Conservation (phyloP, 192 early-diverging fungal genomes). For the Diversispora epigaea region DNA sequence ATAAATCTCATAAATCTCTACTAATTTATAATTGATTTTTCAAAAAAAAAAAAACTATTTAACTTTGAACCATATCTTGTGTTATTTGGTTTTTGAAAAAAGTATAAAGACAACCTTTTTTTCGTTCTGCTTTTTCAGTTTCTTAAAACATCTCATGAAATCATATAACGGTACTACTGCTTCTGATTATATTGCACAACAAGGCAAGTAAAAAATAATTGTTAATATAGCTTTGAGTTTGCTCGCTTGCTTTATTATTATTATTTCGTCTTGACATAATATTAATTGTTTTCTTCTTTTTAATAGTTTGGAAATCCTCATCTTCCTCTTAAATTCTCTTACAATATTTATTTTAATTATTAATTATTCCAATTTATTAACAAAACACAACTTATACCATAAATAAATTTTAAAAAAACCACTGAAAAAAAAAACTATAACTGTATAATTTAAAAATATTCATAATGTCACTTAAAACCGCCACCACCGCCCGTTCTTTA, state of each 20-base stretch:
- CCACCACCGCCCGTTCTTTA: slow-evolving; percentile 17
- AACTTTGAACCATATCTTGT: too few relatives aligned
- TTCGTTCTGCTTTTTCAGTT: neutral
- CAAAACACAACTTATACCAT: neutral
- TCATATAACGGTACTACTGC: neutral
- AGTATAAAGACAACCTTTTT: neutral
- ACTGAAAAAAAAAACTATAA: too few relatives aligned
- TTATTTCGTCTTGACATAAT: too few relatives aligned
- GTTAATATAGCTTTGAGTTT: neutral
- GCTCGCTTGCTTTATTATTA: neutral
- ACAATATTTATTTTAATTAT: neutral
- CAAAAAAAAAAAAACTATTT: too few relatives aligned
- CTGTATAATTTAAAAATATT: neutral
- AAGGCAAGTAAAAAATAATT: neutral
- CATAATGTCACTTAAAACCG: neutral
- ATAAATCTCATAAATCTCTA: too few relatives aligned
- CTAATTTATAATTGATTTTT: too few relatives aligned
- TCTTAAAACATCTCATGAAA: neutral
- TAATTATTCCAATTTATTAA: neutral
- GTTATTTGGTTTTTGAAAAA: neutral
- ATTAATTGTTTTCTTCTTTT: neutral
- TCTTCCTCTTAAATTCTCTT: neutral
- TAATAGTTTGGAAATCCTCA: slow-evolving; percentile 17
- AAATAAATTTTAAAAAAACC: neutral
- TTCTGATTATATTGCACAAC: slow-evolving; percentile 10